Evolutionary conservation across 225 moss, liverwort and hornwort species (phyloP).

Genomic region (Thuidium tamariscinum): DNA sequence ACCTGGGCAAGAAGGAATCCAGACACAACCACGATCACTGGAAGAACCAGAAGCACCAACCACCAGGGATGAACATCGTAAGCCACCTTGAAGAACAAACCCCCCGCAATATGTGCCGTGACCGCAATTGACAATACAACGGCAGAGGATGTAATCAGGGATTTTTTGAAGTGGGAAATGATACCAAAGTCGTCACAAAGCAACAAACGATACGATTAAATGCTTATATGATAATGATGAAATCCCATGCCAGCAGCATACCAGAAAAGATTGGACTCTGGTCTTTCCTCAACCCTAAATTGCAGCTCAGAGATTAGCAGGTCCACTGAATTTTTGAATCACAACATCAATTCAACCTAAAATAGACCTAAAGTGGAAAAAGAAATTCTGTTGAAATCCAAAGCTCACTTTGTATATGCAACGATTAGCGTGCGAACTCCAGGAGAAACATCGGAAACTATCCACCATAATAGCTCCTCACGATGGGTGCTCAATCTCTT

Average conservation of each 20-base stretch:
- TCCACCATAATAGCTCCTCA: neutral
- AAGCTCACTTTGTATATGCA: neutral
- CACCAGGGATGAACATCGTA: neutral
- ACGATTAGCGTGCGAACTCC: neutral
- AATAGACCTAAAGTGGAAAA: neutral
- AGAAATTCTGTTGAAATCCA: neutral
- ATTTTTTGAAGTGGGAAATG: neutral
- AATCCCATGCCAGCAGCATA: neutral
- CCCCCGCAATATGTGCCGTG: neutral
- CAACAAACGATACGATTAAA: neutral
- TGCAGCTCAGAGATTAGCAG: neutral
- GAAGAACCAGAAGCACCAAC: neutral
- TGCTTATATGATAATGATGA: neutral
- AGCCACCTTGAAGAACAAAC: neutral
- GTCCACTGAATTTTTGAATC: neutral
- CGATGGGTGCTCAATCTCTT: neutral
- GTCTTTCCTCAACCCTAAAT: conserved; percentile 14
- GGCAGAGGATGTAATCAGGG: neutral
- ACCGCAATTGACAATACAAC: neutral
- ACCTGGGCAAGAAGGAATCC: neutral
- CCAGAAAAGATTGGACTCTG: neutral
- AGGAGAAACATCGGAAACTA: neutral
- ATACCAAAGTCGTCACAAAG: neutral
- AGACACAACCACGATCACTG: neutral
- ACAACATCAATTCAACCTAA: neutral